Base-by-base conservation (phyloP, 2,329 filamentous ascomycete genomes). In the Leptosphaerulina australis region DNA sequence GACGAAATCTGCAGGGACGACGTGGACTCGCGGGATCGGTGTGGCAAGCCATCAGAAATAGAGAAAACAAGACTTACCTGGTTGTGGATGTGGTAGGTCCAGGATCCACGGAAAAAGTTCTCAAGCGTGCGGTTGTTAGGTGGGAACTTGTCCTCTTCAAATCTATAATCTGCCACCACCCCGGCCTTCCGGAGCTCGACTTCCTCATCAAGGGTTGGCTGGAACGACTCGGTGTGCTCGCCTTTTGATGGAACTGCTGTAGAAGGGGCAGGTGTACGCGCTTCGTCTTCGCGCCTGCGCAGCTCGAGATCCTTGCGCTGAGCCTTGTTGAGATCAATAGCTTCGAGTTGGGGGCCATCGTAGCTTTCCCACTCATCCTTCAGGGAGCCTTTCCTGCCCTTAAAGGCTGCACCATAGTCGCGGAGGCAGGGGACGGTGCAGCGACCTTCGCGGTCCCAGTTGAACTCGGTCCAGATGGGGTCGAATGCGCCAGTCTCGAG, bases 51-150 rank as follows among this genome's bases (percentile, higher is more conserved):
- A 5, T 17, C 8, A 15, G n/a, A 17, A n/a, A 25, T 24, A 18
- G 15, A 15, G 21, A n/a, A 21, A 9, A 20, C n/a, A 21, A 30
- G 53, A 66, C 76, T 67, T 67, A 81, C 79, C 71, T 81, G 80
- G 55, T 83, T 83, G 60, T 83, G 80, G 51, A 82, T 77, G 62
- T 83, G 81, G 62, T 83, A 83, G 21, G 79, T 82, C 78, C 79
- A 83, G 17, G 79, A 77, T 1, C 81, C 81, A 5, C 76, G 72
- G 69, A 83, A 82, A 67, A 83, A 83, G 58, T 82, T 79, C 60
- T 81, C 77, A 37, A 83, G 48, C 0, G 79, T 82, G 29, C 81
- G 74, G 59, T 83, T 83, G 54, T 79, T 82, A n/a, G 79, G 79
- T 14, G 80, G 79, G 59, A 78, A 82, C 25, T 76, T 76, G 60